Evolutionary conservation across 2,329 filamentous ascomycete species (phyloP).

Genomic region (Leptographium radiaticola): DNA sequence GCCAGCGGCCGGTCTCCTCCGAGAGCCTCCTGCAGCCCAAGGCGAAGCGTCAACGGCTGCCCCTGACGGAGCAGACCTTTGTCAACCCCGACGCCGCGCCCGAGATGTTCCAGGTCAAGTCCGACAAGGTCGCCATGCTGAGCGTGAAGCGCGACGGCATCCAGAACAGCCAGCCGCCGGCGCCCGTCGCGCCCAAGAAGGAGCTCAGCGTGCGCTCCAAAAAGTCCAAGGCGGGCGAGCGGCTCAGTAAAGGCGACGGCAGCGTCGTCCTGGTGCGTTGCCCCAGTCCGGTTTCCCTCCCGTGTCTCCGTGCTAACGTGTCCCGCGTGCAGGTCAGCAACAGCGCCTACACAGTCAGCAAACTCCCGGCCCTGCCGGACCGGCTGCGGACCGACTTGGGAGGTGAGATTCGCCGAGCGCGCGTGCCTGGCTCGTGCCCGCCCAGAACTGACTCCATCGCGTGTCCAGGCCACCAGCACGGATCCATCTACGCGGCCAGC

Average conservation of each 20-base stretch:
- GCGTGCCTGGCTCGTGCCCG: too few species aligned
- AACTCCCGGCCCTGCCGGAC: slow-evolving; percentile 71
- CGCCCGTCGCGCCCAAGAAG: slow-evolving; percentile 23
- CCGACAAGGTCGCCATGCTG: slow-evolving; percentile 33
- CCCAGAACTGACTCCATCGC: neutral
- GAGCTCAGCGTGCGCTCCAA: slow-evolving; percentile 49
- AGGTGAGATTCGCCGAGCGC: slow-evolving; percentile 34
- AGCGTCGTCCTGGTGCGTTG: slow-evolving; percentile 47
- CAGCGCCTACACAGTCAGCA: slow-evolving; percentile 72
- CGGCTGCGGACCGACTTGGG: slow-evolving; percentile 53
- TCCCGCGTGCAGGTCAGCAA: slow-evolving; percentile 55
- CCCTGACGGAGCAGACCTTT: slow-evolving; percentile 44
- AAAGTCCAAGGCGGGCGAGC: slow-evolving; percentile 49
- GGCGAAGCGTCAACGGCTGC: slow-evolving; percentile 48
- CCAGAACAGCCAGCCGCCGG: slow-evolving; percentile 23
- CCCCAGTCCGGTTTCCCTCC: neutral
- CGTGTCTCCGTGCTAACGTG: neutral
- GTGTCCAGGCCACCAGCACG: slow-evolving; percentile 47
- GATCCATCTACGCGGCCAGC: slow-evolving; percentile 49
- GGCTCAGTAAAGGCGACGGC: slow-evolving; percentile 53
- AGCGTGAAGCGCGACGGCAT: slow-evolving; percentile 32
- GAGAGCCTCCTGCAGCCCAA: slow-evolving; percentile 45
- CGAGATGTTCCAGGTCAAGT: slow-evolving; percentile 44
- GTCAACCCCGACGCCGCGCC: slow-evolving; percentile 34
- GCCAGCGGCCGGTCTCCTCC: slow-evolving; percentile 44